These are phyloP conservation scores for Aspergillus amoenus DNA, from an alignment of 2,329 filamentous ascomycete species.

Conservation along the genomic window DNA sequence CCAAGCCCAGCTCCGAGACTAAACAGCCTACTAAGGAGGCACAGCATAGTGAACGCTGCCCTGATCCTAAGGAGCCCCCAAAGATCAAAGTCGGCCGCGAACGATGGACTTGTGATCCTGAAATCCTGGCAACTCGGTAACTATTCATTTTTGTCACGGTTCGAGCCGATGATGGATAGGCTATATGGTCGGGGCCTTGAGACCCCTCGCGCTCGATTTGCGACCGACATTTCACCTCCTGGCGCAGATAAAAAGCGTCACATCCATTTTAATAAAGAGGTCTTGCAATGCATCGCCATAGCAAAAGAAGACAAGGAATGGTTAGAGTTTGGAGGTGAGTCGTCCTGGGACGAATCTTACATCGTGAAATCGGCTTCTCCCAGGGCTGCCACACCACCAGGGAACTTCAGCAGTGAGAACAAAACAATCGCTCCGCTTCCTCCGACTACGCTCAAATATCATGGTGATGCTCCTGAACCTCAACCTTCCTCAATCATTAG, in stretches of 20 bases:
- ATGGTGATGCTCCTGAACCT: conserved; percentile 71
- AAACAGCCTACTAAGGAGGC: too few relatives aligned
- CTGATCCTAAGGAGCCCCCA: too few relatives aligned
- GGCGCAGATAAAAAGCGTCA: conserved; percentile 70
- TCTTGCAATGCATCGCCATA: conserved; percentile 92
- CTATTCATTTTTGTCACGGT: conserved; percentile 59
- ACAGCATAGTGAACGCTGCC: too few relatives aligned
- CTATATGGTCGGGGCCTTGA: neutral
- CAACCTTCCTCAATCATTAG: conserved; percentile 33
- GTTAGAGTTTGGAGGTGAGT: conserved; percentile 50
- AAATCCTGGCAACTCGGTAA: too few relatives aligned
- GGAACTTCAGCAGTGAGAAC: conserved; percentile 61
- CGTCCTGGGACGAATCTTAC: conserved; percentile 73
- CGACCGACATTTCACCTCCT: conserved; percentile 69
- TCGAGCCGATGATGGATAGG: conserved; percentile 58
- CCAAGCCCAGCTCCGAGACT: too few relatives aligned
- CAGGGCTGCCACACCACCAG: conserved; percentile 33
- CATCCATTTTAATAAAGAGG: conserved; percentile 95
- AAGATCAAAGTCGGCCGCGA: too few relatives aligned
- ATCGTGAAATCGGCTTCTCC: conserved; percentile 65
- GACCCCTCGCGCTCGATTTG: conserved; percentile 50
- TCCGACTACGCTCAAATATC: conserved; percentile 82
- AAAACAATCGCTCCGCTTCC: conserved; percentile 87
- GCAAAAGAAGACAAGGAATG: conserved; percentile 57
- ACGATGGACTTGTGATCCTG: too few relatives aligned